phyloP scores from a whole-genome alignment of 2,329 filamentous ascomycete genomes.

The Alternaria alternata region DNA sequence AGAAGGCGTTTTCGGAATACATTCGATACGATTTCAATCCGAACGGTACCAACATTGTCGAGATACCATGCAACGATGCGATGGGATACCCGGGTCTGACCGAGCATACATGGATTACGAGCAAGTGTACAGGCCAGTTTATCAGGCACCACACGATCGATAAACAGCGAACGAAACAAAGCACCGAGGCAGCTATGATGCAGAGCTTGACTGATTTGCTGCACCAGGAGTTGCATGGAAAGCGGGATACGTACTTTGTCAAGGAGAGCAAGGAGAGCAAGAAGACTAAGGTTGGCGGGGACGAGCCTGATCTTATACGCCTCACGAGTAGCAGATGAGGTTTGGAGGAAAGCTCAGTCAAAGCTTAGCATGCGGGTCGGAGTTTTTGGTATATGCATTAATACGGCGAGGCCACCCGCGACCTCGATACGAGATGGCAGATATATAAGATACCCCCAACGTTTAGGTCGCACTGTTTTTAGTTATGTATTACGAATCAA shows the following conservation, averaged over 20 bases:
- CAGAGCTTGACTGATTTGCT: constrained; percentile 20
- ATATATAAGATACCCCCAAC: no score
- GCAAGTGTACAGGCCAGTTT: constrained; percentile 38
- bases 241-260: constrained; percentile 18
- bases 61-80: constrained; percentile 47
- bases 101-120: constrained; percentile 15
- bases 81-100: constrained; percentile 42
- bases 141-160: constrained; percentile 39
- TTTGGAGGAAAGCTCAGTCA: not conserved
- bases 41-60: constrained; percentile 34
- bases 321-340: not conserved
- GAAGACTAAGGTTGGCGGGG: not conserved
- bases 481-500: no score
- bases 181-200: constrained; percentile 25
- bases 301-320: not conserved
- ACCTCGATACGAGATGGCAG: not conserved
- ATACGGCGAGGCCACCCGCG: not conserved
- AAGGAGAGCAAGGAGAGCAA: constrained; percentile 16
- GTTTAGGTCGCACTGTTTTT: no score
- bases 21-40: constrained; percentile 46
- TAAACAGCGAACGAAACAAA: constrained; percentile 26
- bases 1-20: constrained; percentile 46
- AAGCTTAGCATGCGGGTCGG: not conserved
- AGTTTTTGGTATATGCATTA: not conserved
- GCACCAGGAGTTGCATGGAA: constrained; percentile 18